Evolutionary conservation across 225 moss, liverwort and hornwort species (phyloP).

Genomic region (Sphagnum contortum): DNA sequence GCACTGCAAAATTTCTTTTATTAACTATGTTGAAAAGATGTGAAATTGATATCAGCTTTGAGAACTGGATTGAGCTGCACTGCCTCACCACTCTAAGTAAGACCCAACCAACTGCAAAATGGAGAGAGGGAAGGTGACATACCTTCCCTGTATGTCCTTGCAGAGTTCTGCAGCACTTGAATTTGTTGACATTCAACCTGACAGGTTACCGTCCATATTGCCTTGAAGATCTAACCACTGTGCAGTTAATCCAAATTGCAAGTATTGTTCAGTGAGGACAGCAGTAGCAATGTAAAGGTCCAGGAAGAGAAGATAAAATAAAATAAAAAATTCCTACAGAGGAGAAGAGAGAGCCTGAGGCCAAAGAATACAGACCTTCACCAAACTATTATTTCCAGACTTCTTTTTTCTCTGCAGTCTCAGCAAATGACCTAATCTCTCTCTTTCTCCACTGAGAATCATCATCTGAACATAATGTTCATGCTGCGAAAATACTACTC

Average conservation of each 20-base stretch:
- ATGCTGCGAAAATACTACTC: no score
- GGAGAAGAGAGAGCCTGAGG: not conserved
- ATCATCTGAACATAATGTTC: no score
- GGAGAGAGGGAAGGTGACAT: not conserved
- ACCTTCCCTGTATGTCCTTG: constrained; percentile 97
- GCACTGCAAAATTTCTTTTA: not conserved
- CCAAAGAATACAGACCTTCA: not conserved
- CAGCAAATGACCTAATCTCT: no score
- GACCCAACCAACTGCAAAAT: not conserved
- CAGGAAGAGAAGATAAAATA: not conserved
- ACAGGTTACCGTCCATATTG: constrained; percentile 42
- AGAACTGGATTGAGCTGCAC: not conserved
- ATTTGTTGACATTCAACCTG: constrained; percentile 38
- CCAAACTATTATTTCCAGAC: no score
- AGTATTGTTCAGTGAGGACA: no score
- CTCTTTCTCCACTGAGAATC: not conserved
- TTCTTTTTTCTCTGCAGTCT: no score
- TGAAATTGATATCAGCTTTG: not conserved
- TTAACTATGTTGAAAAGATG: not conserved
- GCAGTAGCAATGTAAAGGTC: not conserved
- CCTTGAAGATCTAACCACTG: constrained; percentile 74
- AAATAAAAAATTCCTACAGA: constrained; percentile 1
- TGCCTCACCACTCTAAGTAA: not conserved
- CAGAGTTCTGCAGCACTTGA: constrained; percentile 84
- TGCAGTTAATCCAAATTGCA: constrained; percentile 8